Evolutionary conservation across 805 yeast genomes (phyloP), one percentile per base, ranked within the genome.

Genomic region (Candida tammaniensis): DNA sequence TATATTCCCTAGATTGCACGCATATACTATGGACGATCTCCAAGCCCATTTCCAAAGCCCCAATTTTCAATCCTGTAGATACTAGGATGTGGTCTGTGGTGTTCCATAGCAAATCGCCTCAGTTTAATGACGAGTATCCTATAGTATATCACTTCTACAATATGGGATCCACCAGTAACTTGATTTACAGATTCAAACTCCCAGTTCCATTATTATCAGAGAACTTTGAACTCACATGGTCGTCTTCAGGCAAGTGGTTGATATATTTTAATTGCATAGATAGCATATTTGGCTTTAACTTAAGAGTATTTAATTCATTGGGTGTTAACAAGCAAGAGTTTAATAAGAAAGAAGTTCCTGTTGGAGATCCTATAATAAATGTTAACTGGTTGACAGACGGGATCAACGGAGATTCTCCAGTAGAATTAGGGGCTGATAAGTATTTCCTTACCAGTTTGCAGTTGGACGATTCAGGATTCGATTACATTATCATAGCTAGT

Each of bases 1-100:
- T 65, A 8, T 67, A 62, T 39, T 65, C 72, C 1, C 38, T 67
- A 3, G 64, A 63, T 37, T 57, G 65, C 35, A 52, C 64, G 0
- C 57, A 54, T 25, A 39, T 60, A 9, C 38, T 62, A 5, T 49
- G 57, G 36, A 57, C 57, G 7, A 39, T 67, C 1, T 49, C 59
- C 20, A 62, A 61, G 36, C 73, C 73, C 1, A 32, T 52, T 1
- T 29, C 43, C 6, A 40, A 35, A 8, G 24, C 37, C 7, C 48
- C 48, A 5, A 36, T 43, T 6, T 22, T 35, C 7, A 31, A 38
- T 19, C 43, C 41, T 9, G n/a, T 12, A 11, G 30, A 30, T 13
- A 35, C 24, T 5, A 12, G 21, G 9, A 41, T 58, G n/a, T 67
- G 69, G 69, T 51, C 66, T 6, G 36, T 65, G 5, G 40, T 38